These are phyloP conservation scores for barley (Hordeum vulgare) DNA, from an alignment of 176 grass and related monocot genomes.

Conservation along the genomic window DNA sequence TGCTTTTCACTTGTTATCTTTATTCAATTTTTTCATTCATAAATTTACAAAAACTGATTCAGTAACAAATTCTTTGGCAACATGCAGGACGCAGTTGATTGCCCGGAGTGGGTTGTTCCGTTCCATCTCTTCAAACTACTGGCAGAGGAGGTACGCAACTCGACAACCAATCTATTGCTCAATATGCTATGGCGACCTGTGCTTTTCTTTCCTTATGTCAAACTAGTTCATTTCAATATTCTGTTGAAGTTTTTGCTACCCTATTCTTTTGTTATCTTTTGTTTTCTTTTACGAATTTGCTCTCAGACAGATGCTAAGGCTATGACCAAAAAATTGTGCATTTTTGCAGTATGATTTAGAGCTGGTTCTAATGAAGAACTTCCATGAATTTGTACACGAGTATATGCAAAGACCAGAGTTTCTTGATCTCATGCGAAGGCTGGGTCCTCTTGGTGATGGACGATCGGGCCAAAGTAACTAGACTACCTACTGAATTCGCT, in stretches of 20 bases:
- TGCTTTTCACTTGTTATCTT: background rate
- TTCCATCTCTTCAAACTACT: constrained; percentile 91
- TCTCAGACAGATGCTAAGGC: background rate
- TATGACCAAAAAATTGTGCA: constrained; percentile 11
- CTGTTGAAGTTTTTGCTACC: background rate
- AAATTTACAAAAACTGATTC: background rate
- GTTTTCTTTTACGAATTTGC: background rate
- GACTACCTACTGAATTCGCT: background rate
- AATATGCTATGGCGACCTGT: background rate
- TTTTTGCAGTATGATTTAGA: constrained; percentile 70
- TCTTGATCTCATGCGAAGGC: constrained; percentile 77
- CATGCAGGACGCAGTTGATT: constrained; percentile 90
- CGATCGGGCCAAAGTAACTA: constrained; percentile 57
- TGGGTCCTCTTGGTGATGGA: constrained; percentile 86
- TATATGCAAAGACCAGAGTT: constrained; percentile 81
- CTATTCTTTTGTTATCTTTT: background rate
- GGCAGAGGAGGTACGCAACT: constrained; percentile 70
- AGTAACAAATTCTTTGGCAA: constrained; percentile 3
- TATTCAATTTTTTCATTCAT: background rate
- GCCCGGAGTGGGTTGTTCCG: constrained; percentile 95
- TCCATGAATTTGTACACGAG: constrained; percentile 88
- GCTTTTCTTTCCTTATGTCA: background rate
- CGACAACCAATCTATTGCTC: background rate
- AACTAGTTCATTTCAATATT: background rate
- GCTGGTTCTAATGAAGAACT: constrained; percentile 84